Conservation (phyloP, 2,329 filamentous ascomycete genomes). For the Cladosporium velox region DNA sequence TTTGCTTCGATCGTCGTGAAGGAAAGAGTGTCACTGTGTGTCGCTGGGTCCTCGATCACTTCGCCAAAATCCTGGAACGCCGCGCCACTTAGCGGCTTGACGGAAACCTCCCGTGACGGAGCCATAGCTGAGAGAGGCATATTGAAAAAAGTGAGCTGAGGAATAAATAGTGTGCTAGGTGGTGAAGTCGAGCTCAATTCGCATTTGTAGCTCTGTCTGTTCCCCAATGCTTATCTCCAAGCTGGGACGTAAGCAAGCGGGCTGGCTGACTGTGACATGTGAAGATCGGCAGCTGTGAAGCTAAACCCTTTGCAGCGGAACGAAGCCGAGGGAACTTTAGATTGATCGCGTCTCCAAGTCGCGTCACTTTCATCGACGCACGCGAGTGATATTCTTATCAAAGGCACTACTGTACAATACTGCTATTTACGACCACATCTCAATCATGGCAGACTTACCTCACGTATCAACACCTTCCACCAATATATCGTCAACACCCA, state of each 20-base stretch:
- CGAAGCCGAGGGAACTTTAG: not conserved
- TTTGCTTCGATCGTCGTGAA: conserved; percentile 60
- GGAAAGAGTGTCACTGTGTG: conserved; percentile 49
- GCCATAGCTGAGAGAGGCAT: conserved; percentile 44
- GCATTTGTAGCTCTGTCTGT: conserved; percentile 16
- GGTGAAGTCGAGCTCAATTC: not conserved
- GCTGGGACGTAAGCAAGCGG: conserved; percentile 15
- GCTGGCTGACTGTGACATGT: conserved; percentile 9
- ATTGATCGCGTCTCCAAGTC: conserved; percentile 5
- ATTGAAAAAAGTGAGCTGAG: conserved; percentile 14
- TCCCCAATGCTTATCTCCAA: conserved; percentile 16
- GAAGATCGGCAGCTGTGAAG: conserved; percentile 14
- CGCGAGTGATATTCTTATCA: not conserved
- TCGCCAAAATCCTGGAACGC: conserved; percentile 80
- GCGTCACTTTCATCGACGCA: not conserved
- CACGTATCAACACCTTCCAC: not conserved
- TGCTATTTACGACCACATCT: not conserved
- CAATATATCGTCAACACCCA: conserved; percentile 28
- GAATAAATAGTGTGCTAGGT: not conserved
- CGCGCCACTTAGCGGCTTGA: conserved; percentile 62
- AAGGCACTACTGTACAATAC: not conserved
- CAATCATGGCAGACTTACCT: conserved; percentile 2
- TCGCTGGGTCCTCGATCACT: conserved; percentile 69
- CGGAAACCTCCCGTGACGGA: conserved; percentile 51
- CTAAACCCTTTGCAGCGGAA: not conserved